phyloP scores from a whole-genome alignment of 768 basidiomycete species.

The Nidularia sp. region DNA sequence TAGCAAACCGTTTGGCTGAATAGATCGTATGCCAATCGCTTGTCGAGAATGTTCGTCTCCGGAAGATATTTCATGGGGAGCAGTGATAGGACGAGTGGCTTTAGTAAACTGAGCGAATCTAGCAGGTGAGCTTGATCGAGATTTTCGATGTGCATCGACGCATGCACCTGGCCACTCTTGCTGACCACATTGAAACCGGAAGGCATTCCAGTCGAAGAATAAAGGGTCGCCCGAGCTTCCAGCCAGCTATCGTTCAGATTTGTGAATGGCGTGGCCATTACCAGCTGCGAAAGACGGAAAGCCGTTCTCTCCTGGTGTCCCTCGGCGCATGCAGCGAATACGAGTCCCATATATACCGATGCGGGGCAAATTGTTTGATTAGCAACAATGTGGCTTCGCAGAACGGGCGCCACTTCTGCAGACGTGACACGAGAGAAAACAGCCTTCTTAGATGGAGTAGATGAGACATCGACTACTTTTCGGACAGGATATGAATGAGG shows the following conservation, averaged over 20 bases:
- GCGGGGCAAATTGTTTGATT: not conserved
- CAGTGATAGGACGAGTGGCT: not conserved
- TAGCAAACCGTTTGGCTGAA: slow-evolving; percentile 3
- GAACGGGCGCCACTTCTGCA: not conserved
- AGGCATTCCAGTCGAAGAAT: not conserved
- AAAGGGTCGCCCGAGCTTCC: not conserved
- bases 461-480: not conserved
- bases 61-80: not conserved
- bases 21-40: slow-evolving; percentile 1
- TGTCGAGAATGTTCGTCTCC: slow-evolving; percentile 1
- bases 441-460: not conserved
- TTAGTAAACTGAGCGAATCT: slow-evolving; percentile 1
- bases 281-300: not conserved
- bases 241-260: not conserved
- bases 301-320: not conserved
- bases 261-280: not conserved
- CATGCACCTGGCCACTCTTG: not conserved
- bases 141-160: not conserved
- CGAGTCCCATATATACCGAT: slow-evolving; percentile 1
- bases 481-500: slow-evolving; percentile 3
- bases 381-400: not conserved
- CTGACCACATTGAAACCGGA: not conserved
- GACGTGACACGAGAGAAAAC: not conserved
- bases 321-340: not conserved
- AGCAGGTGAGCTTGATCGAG: not conserved